phyloP scores from a whole-genome alignment of 2,329 filamentous ascomycete species.

The Cadophora gregata region DNA sequence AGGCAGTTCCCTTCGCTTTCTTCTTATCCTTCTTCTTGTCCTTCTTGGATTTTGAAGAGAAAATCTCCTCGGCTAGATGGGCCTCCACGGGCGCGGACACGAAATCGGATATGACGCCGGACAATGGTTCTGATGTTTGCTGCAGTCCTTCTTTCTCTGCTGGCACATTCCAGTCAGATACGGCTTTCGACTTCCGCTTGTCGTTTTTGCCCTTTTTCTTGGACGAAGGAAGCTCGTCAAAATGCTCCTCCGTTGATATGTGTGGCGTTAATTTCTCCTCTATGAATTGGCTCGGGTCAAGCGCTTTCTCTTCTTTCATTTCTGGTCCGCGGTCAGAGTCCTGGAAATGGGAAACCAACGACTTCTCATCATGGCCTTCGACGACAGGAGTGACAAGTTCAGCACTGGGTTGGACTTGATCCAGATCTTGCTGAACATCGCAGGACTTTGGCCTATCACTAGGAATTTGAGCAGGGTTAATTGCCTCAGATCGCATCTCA shows the following conservation, averaged over 20 bases:
- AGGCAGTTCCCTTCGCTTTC: constrained; percentile 29
- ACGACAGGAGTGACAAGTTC: neutral
- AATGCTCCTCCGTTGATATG: neutral
- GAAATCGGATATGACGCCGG: neutral
- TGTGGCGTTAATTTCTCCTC: neutral
- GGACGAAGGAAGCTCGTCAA: constrained; percentile 16
- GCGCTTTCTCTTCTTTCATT: neutral
- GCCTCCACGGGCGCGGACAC: constrained; percentile 12
- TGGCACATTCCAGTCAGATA: constrained; percentile 3
- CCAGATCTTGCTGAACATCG: neutral
- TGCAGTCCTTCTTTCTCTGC: neutral
- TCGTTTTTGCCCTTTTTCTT: constrained; percentile 40
- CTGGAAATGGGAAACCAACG: neutral
- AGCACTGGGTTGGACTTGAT: neutral
- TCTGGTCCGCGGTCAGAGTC: neutral
- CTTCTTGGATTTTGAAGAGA: constrained; percentile 46
- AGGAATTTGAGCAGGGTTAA: neutral
- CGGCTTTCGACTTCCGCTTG: constrained; percentile 31
- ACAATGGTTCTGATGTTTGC: constrained; percentile 4
- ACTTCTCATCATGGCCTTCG: neutral
- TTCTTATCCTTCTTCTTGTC: constrained; percentile 49
- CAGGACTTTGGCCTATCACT: constrained; percentile 7
- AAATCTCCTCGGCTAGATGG: constrained; percentile 25
- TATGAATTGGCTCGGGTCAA: neutral
- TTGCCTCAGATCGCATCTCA: neutral